Evolutionary conservation across 129 eudicot genomes (phyloP), one percentile per base, ranked within the genome.

Genomic region (Glebionis coronaria): DNA sequence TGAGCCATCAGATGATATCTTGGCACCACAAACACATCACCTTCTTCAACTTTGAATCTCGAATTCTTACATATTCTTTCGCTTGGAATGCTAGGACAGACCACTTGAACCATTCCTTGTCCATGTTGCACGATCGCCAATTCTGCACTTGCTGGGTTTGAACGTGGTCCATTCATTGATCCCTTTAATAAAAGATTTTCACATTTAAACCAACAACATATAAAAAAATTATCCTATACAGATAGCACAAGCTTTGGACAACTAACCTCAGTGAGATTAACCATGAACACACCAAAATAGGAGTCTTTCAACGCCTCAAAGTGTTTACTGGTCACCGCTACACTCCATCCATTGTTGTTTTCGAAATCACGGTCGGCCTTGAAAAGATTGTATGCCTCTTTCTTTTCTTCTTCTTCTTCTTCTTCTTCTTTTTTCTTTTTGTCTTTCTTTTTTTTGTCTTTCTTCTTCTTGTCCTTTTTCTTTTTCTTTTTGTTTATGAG

Each of bases 81-180:
- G 20, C 54, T 59, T 9, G 72, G 59, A 13, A 64, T 42, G 16
- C 78, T 72, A 0, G 95, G 74, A 75, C 95, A 84, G 23, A 87
- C 92, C 40, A 84, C 82, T 20, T 72, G 75, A 55, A 90, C 62
- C 89, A 87, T 87, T 13, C 95, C 95, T 20, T 20, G 68, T 42
- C 97, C 97, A 49, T 74, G 69, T 61, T 78, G 12, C 13, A 82
- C 95, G 2, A 87, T 65, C 12, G 75, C 84, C 27, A 87, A 65
- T 70, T 90, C 95, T 3, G 71, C 74, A 12, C 82, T 88, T 65
- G 13, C 66, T 12, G 90, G 92, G 69, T 90, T 90, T 90, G 90
- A 87, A 44, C 87, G 97, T 0, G 97, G 97, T 50, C 87, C 97
- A 92, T 87, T 80, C 90, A 90, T 90, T 9, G 86, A 74, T 47